Conservation (phyloP, 768 basidiomycete species). For the Lactifluus rugatus region DNA sequence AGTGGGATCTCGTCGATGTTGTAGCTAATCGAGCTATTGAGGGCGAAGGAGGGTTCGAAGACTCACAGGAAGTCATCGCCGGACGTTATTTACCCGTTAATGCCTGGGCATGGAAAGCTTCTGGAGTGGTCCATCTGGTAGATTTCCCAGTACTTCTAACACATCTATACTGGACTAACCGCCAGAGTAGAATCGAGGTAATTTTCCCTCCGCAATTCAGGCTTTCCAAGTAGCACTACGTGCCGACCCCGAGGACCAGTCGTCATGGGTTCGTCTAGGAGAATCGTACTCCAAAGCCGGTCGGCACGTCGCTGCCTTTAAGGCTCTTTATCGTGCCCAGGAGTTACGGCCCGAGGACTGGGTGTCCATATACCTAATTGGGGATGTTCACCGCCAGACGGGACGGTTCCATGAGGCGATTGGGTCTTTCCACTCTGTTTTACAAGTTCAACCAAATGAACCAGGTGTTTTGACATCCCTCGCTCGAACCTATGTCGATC, state of each 20-base stretch:
- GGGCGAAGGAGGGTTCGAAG: slow-evolving; percentile 72
- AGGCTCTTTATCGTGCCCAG: slow-evolving; percentile 68
- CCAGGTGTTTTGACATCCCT: slow-evolving; percentile 63
- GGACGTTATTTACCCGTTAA: slow-evolving; percentile 62
- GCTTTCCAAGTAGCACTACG: slow-evolving; percentile 81
- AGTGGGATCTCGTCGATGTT: slow-evolving; percentile 94
- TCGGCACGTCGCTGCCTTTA: slow-evolving; percentile 79
- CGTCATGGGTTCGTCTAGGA: slow-evolving; percentile 85
- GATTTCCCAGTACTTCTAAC: slow-evolving; percentile 22
- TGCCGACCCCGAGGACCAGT: slow-evolving; percentile 62
- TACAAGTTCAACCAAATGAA: slow-evolving; percentile 50
- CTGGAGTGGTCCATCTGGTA: slow-evolving; percentile 86
- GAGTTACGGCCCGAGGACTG: slow-evolving; percentile 71
- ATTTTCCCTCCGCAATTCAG: slow-evolving; percentile 68
- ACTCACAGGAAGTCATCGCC: slow-evolving; percentile 31
- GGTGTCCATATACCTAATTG: slow-evolving; percentile 76
- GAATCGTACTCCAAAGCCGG: slow-evolving; percentile 88
- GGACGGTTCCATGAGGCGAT: slow-evolving; percentile 74
- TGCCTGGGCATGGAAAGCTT: slow-evolving; percentile 97
- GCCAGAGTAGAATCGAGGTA: slow-evolving; percentile 46
- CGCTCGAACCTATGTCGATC: slow-evolving; percentile 59
- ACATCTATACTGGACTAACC: slow-evolving; percentile 6
- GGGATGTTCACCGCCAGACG: slow-evolving; percentile 71
- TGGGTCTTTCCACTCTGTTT: slow-evolving; percentile 45
- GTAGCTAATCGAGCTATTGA: slow-evolving; percentile 90